Base-by-base conservation (phyloP, 179 eudicot species). In the Corrigiola litoralis region DNA sequence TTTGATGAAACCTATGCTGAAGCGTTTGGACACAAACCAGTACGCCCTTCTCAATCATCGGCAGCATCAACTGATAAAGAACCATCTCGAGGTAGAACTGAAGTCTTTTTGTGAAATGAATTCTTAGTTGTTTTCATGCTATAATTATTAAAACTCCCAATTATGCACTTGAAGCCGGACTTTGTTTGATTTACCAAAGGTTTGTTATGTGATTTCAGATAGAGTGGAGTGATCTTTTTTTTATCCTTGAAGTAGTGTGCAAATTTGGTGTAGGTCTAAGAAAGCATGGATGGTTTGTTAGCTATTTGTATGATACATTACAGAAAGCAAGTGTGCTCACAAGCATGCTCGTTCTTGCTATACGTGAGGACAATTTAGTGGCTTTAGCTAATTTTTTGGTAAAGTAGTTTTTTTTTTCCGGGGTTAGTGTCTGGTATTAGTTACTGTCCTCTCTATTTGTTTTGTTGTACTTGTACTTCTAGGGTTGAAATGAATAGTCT, bases 1-100 rank as follows among this genome's bases (percentile, higher is more conserved):
- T 88, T 84, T 77, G 99, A 94, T 67, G 91, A 84, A 67, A 88
- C 99, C 1, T 94, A 94, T 82, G 92, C 96, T 29, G 95, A 94
- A 65, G 99, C 97, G 36, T 94, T 94, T 82, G 89, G 89, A 41
- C 78, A 74, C 17, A 51, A 66, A 46, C 73, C 95, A 17, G 82
- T 66, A 24, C 87, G 83, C 45, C 81, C 80, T 67, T 49, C 82
- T 49, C 75, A 49, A 40, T 58, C 54, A 63, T 51, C 80, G 50
- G 34, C 66, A 18, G 57, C 67, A 57, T 53, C 77, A 50, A 9
- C 33, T 38, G 59, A 23, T 24, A 75, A 75, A 72, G 80, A 67
- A 40, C 82, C 85, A 56, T 55, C 75, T 45, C 82, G 79, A 85
- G 97, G 97, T 91, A 85, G 65, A 25, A 5, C 11, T 57, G 38